phyloP scores from a whole-genome alignment of 495 filamentous ascomycete genomes.

The Polyplosphaeria fusca region DNA sequence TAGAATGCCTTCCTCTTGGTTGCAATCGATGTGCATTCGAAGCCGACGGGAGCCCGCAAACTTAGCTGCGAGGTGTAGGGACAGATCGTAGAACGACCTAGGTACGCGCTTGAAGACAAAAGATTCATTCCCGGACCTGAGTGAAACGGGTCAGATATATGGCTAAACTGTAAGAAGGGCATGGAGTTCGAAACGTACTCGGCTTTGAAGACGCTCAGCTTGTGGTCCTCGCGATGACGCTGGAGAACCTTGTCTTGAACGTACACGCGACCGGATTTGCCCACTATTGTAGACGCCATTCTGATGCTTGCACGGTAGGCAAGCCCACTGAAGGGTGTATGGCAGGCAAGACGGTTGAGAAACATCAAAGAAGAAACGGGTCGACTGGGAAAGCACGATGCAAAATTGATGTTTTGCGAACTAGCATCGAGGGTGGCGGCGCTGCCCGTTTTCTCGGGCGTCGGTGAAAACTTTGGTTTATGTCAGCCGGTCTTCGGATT shows the following conservation, averaged over 20 bases:
- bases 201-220: constrained; percentile 37
- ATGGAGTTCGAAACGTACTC: constrained; percentile 34
- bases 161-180: constrained; percentile 21
- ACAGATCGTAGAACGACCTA: constrained; percentile 34
- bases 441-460: not conserved
- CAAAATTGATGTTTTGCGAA: constrained; percentile 7
- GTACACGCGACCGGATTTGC: constrained; percentile 37
- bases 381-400: constrained; percentile 20
- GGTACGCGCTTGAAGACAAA: constrained; percentile 38
- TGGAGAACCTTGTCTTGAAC: constrained; percentile 35
- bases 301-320: constrained; percentile 31
- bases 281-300: constrained; percentile 37
- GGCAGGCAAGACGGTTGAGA: constrained; percentile 17
- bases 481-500: constrained; percentile 1
- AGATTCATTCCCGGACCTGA: constrained; percentile 35
- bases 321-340: constrained; percentile 15
- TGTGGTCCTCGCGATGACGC: constrained; percentile 30
- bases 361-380: constrained; percentile 23
- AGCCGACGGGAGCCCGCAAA: constrained; percentile 36
- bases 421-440: constrained; percentile 6
- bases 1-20: constrained; percentile 34
- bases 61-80: constrained; percentile 33
- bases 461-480: not conserved
- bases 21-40: constrained; percentile 37
- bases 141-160: constrained; percentile 29